phyloP scores from a whole-genome alignment of 306 rosid genomes.

The Pyrus pyrifolia region DNA sequence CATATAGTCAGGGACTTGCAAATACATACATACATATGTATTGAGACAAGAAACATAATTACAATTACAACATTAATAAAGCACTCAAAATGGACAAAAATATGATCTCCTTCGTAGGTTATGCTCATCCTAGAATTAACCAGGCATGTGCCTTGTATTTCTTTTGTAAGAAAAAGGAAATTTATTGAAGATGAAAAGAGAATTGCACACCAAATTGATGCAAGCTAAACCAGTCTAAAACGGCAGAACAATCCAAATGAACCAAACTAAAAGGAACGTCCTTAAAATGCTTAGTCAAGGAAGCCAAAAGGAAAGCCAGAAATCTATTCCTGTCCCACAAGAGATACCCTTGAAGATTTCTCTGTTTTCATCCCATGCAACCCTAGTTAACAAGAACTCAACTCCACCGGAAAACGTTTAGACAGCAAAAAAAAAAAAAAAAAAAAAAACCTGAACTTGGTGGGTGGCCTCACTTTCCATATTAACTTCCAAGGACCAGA shows the following conservation, averaged over 20 bases:
- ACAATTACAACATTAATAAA: neutral
- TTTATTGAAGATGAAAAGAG: neutral
- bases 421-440: neutral
- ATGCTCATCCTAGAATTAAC: neutral
- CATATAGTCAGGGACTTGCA: neutral
- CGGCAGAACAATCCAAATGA: neutral
- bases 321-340: neutral
- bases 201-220: neutral
- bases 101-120: neutral
- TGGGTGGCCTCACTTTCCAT: too few relatives aligned
- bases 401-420: neutral
- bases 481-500: neutral
- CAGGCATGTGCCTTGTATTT: neutral
- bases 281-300: neutral
- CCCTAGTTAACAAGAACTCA: neutral
- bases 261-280: neutral
- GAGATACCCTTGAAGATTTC: neutral
- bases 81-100: neutral
- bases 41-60: neutral
- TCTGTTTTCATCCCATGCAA: neutral
- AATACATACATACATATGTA: neutral
- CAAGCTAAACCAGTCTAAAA: neutral
- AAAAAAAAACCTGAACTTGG: neutral
- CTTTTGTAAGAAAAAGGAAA: neutral
- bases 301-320: neutral